Base-by-base conservation (phyloP, 2,329 filamentous ascomycete species). In the Xylaria sp. region DNA sequence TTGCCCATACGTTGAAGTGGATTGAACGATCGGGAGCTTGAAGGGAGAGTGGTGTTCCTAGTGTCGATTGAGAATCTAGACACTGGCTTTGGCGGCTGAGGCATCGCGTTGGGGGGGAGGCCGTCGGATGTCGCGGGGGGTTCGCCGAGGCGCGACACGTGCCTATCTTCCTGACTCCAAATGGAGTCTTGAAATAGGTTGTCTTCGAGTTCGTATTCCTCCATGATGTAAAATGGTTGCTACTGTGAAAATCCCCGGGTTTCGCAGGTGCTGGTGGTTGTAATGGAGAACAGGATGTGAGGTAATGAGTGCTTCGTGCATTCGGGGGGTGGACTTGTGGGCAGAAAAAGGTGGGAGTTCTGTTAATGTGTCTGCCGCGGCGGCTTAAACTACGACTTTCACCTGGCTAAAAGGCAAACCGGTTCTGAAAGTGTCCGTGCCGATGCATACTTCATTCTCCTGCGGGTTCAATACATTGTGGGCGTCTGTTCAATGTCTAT, bases 1-100 rank as follows among this genome's bases (percentile, higher is more conserved):
- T 55, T 60, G 30, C 48, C 51, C n/a, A 59, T 10, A 42, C 23
- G 44, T 46, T 54, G 50, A 10, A 52, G 54, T 9, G 56, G 8
- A 11, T 35, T 50, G 4, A 59, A 61, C 11, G 63, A 51, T 10
- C 55, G 60, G 11, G 64, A 59, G 6, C 59, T 54, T 23, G 58
- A 54, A 7, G 53, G 44, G 34, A 55, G 54, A 11, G 59, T 58
- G 16, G 66, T 59, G 10, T 66, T 62, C 2, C 65, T 63, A 44
- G 60, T 70, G 46, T 66, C 65, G 8, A 54, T 50, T 7, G 67
- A 70, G 53, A 68, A 68, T 39, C 53, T 59, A 3, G 68, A 69
- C 47, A 62, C 57, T 1, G 59, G 55, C 1, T 60, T 58, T 6
- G 49, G 54, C 6, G 19, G 23, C 3, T 5, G 35, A 6, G 1